Conservation (phyloP, 805 yeast genomes). For the Zygosaccharomyces bailii region DNA sequence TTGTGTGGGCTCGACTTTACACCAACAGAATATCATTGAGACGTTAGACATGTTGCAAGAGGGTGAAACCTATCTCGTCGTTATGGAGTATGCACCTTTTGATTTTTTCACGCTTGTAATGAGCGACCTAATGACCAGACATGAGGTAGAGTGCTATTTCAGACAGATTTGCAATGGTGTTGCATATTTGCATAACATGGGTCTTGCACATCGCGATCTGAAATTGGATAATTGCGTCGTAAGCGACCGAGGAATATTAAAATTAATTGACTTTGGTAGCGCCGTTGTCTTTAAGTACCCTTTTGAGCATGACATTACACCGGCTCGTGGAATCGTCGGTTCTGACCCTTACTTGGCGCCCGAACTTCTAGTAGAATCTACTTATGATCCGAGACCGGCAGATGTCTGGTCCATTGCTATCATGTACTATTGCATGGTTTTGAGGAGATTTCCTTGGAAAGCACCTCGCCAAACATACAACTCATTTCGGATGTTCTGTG, state of each 20-base stretch:
- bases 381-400: slow-evolving; percentile 80
- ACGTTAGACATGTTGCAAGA: slow-evolving; percentile 79
- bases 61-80: slow-evolving; percentile 57
- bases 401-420: slow-evolving; percentile 95
- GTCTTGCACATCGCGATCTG: slow-evolving; percentile 89
- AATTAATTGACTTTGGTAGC: slow-evolving; percentile 90
- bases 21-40: slow-evolving; percentile 75
- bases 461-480: slow-evolving; percentile 76
- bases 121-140: slow-evolving; percentile 72
- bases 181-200: slow-evolving; percentile 68
- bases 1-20: slow-evolving; percentile 71
- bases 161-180: slow-evolving; percentile 78
- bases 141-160: slow-evolving; percentile 77
- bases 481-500: slow-evolving; percentile 66
- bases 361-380: slow-evolving; percentile 57
- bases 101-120: slow-evolving; percentile 92
- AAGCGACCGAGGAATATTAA: slow-evolving; percentile 65
- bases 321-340: slow-evolving; percentile 86
- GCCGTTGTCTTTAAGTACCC: slow-evolving; percentile 79
- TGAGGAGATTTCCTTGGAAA: slow-evolving; percentile 93
- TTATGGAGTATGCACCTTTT: slow-evolving; percentile 90
- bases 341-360: slow-evolving; percentile 96
- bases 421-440: slow-evolving; percentile 84
- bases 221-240: slow-evolving; percentile 94
- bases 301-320: slow-evolving; percentile 51